Evolutionary conservation across 176 grass and related monocot genomes (phyloP), one percentile per base, ranked within the genome.

Genomic region (Rhynchospora breviuscula): DNA sequence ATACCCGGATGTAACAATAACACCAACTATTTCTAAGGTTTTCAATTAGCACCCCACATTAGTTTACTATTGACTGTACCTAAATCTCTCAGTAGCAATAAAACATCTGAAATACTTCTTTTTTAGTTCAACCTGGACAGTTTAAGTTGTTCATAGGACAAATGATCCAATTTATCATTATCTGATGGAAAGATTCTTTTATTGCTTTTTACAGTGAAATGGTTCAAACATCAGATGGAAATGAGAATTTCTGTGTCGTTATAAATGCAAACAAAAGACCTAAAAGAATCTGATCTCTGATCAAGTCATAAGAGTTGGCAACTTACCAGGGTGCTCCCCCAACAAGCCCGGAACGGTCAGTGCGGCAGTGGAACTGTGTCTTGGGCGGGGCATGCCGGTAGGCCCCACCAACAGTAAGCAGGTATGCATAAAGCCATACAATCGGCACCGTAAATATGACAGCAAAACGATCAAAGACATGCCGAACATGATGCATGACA

Each of bases 391-490:
- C 82, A 88, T 90, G 94, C 64, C 90, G 92, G 86, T 98, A 98
- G 26, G 92, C 95, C 67, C 95, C 95, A 79, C 92, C 95, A 79
- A 98, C 92, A 25, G 95, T 98, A n/a, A 98, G 89, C 61, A 98
- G 87, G 71, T 98, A 98, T 67, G 95, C 95, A 82, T 98, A 98
- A 10, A 98, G 86, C 95, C 95, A 98, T 86, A 98, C 92, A 62
- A 98, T 93, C 59, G 95, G 83, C 61, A 98, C 86, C 46, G 95
- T 93, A 88, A 98, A 91, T 59, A 98, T 80, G 48, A 98, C 95
- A 91, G 95, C 90, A 81, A 98, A 98, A 22, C 90, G 87, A 67
- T 98, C 90, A 40, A 93, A 95, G 60, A 95, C 89, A 44, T 86
- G 89, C 52, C 75, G 89, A 71, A 92, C 80, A 84, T 88, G 88